phyloP scores from a whole-genome alignment of 352 stramenopile genomes.

The Pythium brassicae region DNA sequence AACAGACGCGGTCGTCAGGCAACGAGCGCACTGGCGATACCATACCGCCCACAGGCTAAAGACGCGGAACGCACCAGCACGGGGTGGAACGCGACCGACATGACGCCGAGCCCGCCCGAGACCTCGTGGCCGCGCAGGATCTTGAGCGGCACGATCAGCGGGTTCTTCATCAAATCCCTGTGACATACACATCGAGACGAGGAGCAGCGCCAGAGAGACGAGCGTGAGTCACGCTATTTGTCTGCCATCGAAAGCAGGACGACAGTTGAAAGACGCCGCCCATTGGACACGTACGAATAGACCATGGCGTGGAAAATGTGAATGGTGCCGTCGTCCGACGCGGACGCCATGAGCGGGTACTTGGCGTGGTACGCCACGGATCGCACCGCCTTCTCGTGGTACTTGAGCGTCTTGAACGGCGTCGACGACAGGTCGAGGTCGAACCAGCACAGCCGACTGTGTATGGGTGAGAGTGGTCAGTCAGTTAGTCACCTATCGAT shows the following conservation, averaged over 20 bases:
- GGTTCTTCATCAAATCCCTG: conserved; percentile 98
- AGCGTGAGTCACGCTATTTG: background rate
- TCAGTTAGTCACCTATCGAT: background rate
- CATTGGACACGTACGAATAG: conserved; percentile 87
- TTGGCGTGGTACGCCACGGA: conserved; percentile 92
- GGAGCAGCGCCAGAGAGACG: background rate
- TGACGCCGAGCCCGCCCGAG: conserved; percentile 92
- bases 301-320: conserved; percentile 99
- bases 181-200: background rate
- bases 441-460: conserved; percentile 96
- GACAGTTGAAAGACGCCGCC: too few species aligned
- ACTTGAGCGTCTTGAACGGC: conserved; percentile 99
- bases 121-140: conserved; percentile 95
- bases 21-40: background rate
- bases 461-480: background rate
- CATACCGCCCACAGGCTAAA: background rate
- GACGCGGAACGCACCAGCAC: conserved; percentile 78
- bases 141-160: conserved; percentile 99
- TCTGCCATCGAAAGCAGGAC: too few species aligned
- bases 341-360: conserved; percentile 99
- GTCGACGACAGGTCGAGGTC: conserved; percentile 97
- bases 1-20: background rate
- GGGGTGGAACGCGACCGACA: conserved; percentile 96
- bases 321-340: conserved; percentile 97
- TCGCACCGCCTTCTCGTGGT: conserved; percentile 97